phyloP scores from a whole-genome alignment of 2,329 filamentous ascomycete genomes.

The Capronia coronata region DNA sequence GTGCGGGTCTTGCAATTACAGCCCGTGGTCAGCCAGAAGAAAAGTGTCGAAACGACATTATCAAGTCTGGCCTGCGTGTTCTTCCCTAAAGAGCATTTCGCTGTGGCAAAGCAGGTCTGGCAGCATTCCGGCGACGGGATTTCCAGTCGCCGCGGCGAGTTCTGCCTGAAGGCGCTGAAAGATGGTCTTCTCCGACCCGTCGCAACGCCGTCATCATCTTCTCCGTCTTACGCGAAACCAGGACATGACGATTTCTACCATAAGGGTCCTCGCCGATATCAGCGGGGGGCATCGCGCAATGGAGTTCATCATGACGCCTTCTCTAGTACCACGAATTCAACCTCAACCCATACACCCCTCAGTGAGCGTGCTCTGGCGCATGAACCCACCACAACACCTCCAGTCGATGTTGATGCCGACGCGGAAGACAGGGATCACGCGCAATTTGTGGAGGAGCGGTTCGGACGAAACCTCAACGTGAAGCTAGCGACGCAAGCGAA shows the following conservation, averaged over 20 bases:
- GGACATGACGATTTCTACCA: constrained; percentile 33
- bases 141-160: constrained; percentile 85
- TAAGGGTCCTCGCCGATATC: constrained; percentile 77
- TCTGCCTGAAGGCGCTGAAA: constrained; percentile 68
- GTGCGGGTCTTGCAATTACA: constrained; percentile 57
- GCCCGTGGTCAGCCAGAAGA: constrained; percentile 51
- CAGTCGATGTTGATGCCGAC: constrained; percentile 1
- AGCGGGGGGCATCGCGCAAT: constrained; percentile 54
- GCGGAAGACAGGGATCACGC: constrained; percentile 58
- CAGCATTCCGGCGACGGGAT: constrained; percentile 91
- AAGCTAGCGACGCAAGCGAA: constrained; percentile 75
- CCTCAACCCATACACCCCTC: no score
- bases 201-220: constrained; percentile 20
- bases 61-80: constrained; percentile 65
- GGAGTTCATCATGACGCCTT: constrained; percentile 34
- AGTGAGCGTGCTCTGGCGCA: no score
- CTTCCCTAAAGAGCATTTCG: constrained; percentile 60
- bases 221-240: background rate
- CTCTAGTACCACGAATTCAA: background rate
- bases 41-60: constrained; percentile 41
- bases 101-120: constrained; percentile 88
- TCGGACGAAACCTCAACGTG: constrained; percentile 81
- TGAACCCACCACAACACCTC: constrained; percentile 12
- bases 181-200: constrained; percentile 55
- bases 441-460: constrained; percentile 86